These are phyloP conservation scores for Pleoardoris graminearum DNA, from an alignment of 2,329 filamentous ascomycete species.

Conservation along the genomic window DNA sequence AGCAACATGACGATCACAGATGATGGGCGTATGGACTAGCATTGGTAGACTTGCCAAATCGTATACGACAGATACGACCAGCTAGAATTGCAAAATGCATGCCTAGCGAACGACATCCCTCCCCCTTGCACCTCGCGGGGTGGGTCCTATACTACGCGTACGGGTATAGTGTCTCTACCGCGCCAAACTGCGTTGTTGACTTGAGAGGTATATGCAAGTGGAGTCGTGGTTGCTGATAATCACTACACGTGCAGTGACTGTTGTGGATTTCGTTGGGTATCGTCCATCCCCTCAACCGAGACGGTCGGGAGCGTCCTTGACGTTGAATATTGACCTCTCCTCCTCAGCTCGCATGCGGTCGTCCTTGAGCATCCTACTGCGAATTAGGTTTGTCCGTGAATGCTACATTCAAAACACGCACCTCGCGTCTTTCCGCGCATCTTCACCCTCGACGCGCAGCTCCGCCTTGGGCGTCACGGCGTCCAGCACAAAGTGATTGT, in stretches of 20 bases:
- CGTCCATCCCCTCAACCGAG: slow-evolving; percentile 59
- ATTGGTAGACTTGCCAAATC: slow-evolving; percentile 38
- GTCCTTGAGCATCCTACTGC: slow-evolving; percentile 79
- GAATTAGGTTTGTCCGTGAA: slow-evolving; percentile 7
- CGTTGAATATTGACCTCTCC: slow-evolving; percentile 72
- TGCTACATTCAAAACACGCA: slow-evolving; percentile 25
- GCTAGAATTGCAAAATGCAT: slow-evolving; percentile 33
- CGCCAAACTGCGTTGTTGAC: background rate
- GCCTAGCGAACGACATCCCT: slow-evolving; percentile 20
- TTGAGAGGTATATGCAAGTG: background rate
- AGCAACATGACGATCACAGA: slow-evolving; percentile 4
- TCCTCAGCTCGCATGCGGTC: slow-evolving; percentile 69
- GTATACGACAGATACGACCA: slow-evolving; percentile 32
- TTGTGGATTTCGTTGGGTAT: background rate
- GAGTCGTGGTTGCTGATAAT: background rate
- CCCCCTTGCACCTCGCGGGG: slow-evolving; percentile 5
- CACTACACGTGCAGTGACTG: background rate
- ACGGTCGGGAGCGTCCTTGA: slow-evolving; percentile 73
- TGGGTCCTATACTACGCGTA: background rate
- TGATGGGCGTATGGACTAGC: slow-evolving; percentile 28
- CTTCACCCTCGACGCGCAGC: slow-evolving; percentile 87
- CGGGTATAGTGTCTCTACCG: background rate
- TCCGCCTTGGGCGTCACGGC: slow-evolving; percentile 81
- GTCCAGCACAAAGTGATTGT: slow-evolving; percentile 96
- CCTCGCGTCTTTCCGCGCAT: slow-evolving; percentile 79